Evolutionary conservation across 768 basidiomycete species (phyloP), one percentile per base, ranked within the genome.

Genomic region (Panaeolus cyanescens): DNA sequence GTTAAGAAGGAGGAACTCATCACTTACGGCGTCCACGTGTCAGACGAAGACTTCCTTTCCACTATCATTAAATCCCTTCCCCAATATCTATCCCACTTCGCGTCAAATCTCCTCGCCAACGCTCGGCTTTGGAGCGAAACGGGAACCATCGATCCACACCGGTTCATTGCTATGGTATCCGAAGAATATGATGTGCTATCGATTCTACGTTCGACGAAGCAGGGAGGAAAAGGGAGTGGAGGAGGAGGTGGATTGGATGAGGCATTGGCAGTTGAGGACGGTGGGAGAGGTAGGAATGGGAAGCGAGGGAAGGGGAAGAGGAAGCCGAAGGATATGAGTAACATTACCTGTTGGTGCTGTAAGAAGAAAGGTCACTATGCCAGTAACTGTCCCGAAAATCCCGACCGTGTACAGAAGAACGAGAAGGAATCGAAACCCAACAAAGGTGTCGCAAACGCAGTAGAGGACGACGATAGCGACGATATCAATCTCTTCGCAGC

Each of bases 51-150:
- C 22, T 73, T 73, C 59, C 42, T 54, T 54, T 72, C 68, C 10
- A 70, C 65, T 10, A 73, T 75, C 54, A 69, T 76, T 34, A 53
- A 58, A 1, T 72, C 68, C 57, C 64, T 76, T 55, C 75, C 71
- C 33, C 28, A n/a, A 12, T 37, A 54, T 32, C 64, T 71, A 2
- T 39, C 70, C 30, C 67, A 56, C 25, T 75, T 70, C 54, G 67
- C 70, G 9, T 71, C 68, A 0, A 42, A 30, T 19, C 62, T 64
- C 42, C 56, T 75, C 30, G 61, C 69, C 2, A 34, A 67, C 9
- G 69, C 71, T 7, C 59, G 45, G 19, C 31, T 68, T 37, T 55
- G 13, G 28, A 28, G 56, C 25, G 10, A 60, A 3, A 64, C 32
- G 5, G 65, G 59, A 54, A 63, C 59, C 2, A 63, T 74, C 13